Evolutionary conservation across 768 basidiomycete genomes (phyloP).

Genomic region (Hemileccinum rubropunctum): DNA sequence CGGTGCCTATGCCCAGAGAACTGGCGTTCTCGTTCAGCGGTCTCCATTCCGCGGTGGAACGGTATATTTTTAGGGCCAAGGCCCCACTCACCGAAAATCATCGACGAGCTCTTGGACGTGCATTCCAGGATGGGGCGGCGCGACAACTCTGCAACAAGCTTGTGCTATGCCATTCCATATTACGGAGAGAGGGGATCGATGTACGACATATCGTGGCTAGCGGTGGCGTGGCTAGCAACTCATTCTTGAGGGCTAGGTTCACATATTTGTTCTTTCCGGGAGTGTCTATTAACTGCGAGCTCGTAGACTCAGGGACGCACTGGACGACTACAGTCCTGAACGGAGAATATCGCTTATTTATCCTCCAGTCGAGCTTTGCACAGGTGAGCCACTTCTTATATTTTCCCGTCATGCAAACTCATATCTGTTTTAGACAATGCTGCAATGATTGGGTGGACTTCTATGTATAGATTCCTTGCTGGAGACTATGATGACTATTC

Average conservation of each 20-base stretch:
- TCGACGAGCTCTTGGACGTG: slow-evolving; percentile 53
- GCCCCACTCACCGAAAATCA: slow-evolving; percentile 28
- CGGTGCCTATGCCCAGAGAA: slow-evolving; percentile 48
- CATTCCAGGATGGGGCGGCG: slow-evolving; percentile 72
- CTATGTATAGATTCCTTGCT: slow-evolving; percentile 73
- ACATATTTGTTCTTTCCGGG: slow-evolving; percentile 9
- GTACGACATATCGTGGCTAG: slow-evolving; percentile 73
- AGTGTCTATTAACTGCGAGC: background rate
- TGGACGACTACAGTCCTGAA: slow-evolving; percentile 28
- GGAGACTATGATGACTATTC: slow-evolving; percentile 60
- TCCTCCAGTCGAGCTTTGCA: slow-evolving; percentile 80
- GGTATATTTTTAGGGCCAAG: slow-evolving; percentile 43
- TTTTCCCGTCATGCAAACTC: background rate
- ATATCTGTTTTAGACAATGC: slow-evolving; percentile 71
- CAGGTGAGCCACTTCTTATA: slow-evolving; percentile 46
- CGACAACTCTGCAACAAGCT: slow-evolving; percentile 77
- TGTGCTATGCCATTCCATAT: slow-evolving; percentile 22
- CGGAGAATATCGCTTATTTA: slow-evolving; percentile 52
- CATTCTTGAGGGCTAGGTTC: slow-evolving; percentile 62
- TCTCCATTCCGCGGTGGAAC: slow-evolving; percentile 68
- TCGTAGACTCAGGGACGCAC: slow-evolving; percentile 32
- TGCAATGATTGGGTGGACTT: slow-evolving; percentile 94
- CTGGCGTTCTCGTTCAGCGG: slow-evolving; percentile 79
- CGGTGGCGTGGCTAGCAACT: slow-evolving; percentile 93
- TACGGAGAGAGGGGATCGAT: slow-evolving; percentile 47